These are phyloP conservation scores for Pleurotus citrinopileatus DNA, from an alignment of 768 basidiomycete species.

Conservation along the genomic window DNA sequence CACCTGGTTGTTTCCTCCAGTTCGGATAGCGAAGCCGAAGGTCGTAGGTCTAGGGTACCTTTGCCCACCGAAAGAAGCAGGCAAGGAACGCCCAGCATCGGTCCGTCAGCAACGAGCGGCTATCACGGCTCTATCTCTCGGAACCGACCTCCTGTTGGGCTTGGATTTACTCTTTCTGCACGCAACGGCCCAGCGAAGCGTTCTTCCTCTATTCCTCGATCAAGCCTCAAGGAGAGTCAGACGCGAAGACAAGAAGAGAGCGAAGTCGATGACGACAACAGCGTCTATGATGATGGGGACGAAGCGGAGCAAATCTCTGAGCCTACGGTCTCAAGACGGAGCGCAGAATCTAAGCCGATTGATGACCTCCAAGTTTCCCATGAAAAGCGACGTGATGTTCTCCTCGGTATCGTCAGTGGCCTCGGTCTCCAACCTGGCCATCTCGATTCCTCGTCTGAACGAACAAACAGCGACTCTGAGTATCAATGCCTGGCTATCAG, in stretches of 20 bases:
- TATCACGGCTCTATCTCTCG: neutral
- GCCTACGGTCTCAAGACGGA: no score
- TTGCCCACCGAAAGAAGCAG: slow-evolving; percentile 1
- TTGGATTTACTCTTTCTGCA: neutral
- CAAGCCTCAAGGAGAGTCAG: slow-evolving; percentile 9
- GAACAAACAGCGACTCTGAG: slow-evolving; percentile 1
- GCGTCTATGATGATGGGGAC: slow-evolving; percentile 4
- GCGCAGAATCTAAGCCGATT: no score
- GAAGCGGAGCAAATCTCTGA: slow-evolving; percentile 1
- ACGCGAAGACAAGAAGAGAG: slow-evolving; percentile 3
- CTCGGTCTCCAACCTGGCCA: slow-evolving; percentile 15
- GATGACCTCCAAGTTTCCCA: slow-evolving; percentile 13
- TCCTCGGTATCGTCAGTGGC: slow-evolving; percentile 22
- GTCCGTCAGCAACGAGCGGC: neutral
- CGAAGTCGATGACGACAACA: neutral
- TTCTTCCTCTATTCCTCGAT: slow-evolving; percentile 14
- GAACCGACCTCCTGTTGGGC: slow-evolving; percentile 1
- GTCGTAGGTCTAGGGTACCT: slow-evolving; percentile 11
- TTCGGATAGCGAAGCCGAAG: slow-evolving; percentile 35
- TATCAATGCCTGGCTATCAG: slow-evolving; percentile 33
- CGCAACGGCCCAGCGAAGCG: neutral
- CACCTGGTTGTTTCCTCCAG: slow-evolving; percentile 28
- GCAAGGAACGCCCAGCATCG: neutral
- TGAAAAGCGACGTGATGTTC: slow-evolving; percentile 20
- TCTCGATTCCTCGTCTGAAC: neutral